These are phyloP conservation scores for Candida suzukii DNA, from an alignment of 805 yeast species.

Conservation along the genomic window DNA sequence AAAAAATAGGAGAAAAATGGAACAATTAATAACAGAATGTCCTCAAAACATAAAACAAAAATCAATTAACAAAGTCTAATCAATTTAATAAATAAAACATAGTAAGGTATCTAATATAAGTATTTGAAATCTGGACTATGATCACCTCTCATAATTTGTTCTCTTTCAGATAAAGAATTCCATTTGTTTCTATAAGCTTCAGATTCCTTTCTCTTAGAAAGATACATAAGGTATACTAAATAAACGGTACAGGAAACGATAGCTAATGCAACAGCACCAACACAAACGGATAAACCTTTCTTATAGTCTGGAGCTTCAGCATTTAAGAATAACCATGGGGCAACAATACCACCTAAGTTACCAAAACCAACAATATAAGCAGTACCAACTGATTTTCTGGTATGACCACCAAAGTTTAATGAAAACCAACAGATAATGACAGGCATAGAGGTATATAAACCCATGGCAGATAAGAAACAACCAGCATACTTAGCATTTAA, in stretches of 20 bases:
- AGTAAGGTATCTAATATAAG: conserved; percentile 26
- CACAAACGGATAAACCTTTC: conserved; percentile 43
- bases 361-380: conserved; percentile 49
- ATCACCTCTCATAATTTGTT: conserved; percentile 27
- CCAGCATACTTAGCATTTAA: conserved; percentile 50
- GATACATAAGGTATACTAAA: conserved; percentile 21
- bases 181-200: conserved; percentile 22
- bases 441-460: conserved; percentile 63
- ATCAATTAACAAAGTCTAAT: no score
- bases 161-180: conserved; percentile 19
- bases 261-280: conserved; percentile 40
- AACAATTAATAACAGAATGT: not conserved
- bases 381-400: conserved; percentile 37
- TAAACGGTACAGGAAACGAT: conserved; percentile 27
- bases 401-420: conserved; percentile 40
- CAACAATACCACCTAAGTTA: conserved; percentile 49
- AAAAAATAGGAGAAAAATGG: no score
- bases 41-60: not conserved
- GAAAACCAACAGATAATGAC: conserved; percentile 60
- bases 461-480: conserved; percentile 51
- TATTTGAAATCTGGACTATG: conserved; percentile 39
- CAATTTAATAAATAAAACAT: not conserved
- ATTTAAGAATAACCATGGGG: conserved; percentile 43
- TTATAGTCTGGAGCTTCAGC: conserved; percentile 46
- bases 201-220: conserved; percentile 30